Conservation (phyloP, 805 yeast genomes). For the Wickerhamiella qilinensis region DNA sequence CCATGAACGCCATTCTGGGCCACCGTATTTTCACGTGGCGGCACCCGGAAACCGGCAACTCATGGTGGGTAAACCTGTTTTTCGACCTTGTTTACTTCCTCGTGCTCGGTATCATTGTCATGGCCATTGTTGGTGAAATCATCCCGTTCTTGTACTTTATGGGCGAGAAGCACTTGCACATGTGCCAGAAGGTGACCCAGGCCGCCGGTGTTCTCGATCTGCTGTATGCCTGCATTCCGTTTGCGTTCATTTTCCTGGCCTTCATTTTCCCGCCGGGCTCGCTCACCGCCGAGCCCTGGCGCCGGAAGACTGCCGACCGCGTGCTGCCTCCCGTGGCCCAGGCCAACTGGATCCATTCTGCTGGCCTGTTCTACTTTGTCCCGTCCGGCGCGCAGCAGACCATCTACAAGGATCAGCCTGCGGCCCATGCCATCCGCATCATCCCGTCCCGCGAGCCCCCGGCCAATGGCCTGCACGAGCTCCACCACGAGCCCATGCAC, state of each 20-base stretch:
- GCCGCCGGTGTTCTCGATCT: constrained; percentile 34
- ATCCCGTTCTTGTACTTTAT: constrained; percentile 45
- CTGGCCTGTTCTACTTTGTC: constrained; percentile 42
- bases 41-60: constrained; percentile 54
- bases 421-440: constrained; percentile 33
- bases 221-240: constrained; percentile 38
- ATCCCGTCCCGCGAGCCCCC: constrained; percentile 40
- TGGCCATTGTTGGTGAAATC: constrained; percentile 51
- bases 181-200: constrained; percentile 39
- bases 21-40: constrained; percentile 64
- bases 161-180: constrained; percentile 27
- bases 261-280: constrained; percentile 39
- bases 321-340: constrained; percentile 27
- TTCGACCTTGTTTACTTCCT: constrained; percentile 37
- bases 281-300: constrained; percentile 19
- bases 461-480: constrained; percentile 28
- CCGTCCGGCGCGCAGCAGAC: constrained; percentile 29
- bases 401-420: constrained; percentile 30
- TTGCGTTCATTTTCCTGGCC: constrained; percentile 33
- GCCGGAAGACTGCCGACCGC: constrained; percentile 21
- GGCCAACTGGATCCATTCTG: constrained; percentile 67
- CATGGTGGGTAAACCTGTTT: constrained; percentile 31
- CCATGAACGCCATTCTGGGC: constrained; percentile 47
- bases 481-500: constrained; percentile 32
- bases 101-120: constrained; percentile 42